These are phyloP conservation scores for Exophiala phaeomuriformis DNA, from an alignment of 2,329 filamentous ascomycete species.

Conservation along the genomic window DNA sequence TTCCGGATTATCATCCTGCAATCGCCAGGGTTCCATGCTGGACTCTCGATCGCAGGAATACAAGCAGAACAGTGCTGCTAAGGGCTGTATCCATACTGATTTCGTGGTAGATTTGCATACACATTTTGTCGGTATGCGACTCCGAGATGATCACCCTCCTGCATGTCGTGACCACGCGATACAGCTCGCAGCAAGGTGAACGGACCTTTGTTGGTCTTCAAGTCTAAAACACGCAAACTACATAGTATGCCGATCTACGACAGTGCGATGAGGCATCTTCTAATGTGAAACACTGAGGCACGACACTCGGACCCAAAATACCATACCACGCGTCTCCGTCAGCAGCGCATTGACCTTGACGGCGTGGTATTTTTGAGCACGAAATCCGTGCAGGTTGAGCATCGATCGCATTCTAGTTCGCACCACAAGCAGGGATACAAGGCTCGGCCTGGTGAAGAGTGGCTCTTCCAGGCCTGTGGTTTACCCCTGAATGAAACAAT, in stretches of 20 bases:
- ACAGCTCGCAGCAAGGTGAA: not conserved
- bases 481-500: slow-evolving; percentile 17
- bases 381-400: slow-evolving; percentile 3
- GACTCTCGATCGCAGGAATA: not conserved
- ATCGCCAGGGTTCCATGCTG: too few relatives aligned
- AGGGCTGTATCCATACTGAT: not conserved
- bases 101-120: too few relatives aligned
- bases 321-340: not conserved
- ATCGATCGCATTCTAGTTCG: not conserved
- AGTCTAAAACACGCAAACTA: not conserved
- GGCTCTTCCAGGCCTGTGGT: slow-evolving; percentile 1
- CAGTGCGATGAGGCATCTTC: not conserved
- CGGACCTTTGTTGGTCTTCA: not conserved
- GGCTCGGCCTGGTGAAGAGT: not conserved
- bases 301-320: not conserved
- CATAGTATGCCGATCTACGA: not conserved
- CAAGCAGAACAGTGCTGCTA: not conserved
- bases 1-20: not conserved
- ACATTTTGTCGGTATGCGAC: too few relatives aligned
- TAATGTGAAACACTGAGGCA: slow-evolving; percentile 3
- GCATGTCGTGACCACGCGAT: too few relatives aligned
- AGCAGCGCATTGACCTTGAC: not conserved
- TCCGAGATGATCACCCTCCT: too few relatives aligned
- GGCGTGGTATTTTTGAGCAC: slow-evolving; percentile 1
- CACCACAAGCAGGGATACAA: not conserved